phyloP scores from a whole-genome alignment of 768 basidiomycete species.

The Chiua virens region DNA sequence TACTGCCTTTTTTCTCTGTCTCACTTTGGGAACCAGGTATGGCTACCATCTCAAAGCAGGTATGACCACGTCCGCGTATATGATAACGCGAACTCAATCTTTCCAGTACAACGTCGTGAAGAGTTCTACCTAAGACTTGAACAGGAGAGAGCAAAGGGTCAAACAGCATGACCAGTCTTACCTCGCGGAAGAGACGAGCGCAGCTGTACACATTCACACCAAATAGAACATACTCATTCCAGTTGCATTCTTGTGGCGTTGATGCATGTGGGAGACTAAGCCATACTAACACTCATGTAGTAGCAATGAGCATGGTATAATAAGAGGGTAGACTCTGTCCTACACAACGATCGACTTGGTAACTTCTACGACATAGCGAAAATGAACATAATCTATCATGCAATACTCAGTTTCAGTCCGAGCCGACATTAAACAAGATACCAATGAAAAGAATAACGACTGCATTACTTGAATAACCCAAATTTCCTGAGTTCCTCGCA shows the following conservation, averaged over 20 bases:
- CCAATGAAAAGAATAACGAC: constrained; percentile 8
- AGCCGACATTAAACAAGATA: constrained; percentile 9
- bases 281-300: background rate
- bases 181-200: background rate
- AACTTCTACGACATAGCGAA: background rate
- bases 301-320: constrained; percentile 1
- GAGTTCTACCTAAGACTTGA: constrained; percentile 86
- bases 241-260: constrained; percentile 18
- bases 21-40: constrained; percentile 58
- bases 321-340: constrained; percentile 14
- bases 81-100: constrained; percentile 13
- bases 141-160: constrained; percentile 41
- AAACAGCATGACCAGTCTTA: constrained; percentile 6
- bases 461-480: constrained; percentile 47
- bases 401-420: background rate
- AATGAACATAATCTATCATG: constrained; percentile 12
- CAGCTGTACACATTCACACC: constrained; percentile 11
- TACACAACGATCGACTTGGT: background rate
- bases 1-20: constrained; percentile 18
- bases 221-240: constrained; percentile 15
- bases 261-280: background rate
- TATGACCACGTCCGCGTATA: constrained; percentile 39
- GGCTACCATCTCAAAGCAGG: constrained; percentile 73
- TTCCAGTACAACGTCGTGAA: constrained; percentile 77
- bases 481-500: constrained; percentile 76